Evolutionary conservation across 2,329 filamentous ascomycete species (phyloP).

Genomic region (Curvularia spicifera): DNA sequence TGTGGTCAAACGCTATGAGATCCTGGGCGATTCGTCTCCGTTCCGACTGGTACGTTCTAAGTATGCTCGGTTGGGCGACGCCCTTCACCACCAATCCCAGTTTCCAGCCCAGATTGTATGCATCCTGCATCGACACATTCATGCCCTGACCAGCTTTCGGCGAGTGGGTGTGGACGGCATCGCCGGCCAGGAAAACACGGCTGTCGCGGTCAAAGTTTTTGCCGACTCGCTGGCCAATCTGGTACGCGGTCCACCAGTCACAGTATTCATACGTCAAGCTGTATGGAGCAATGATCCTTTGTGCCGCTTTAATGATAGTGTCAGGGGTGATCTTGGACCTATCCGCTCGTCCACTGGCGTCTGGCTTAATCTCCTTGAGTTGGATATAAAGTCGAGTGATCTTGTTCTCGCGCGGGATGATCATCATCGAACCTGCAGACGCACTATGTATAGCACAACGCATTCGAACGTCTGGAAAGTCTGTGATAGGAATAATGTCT

Average conservation of each 20-base stretch:
- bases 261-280: slow-evolving; percentile 68
- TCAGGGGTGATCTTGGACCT: slow-evolving; percentile 68
- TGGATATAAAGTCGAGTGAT: slow-evolving; percentile 71
- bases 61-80: slow-evolving; percentile 48
- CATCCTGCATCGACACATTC: slow-evolving; percentile 75
- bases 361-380: slow-evolving; percentile 58
- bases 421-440: slow-evolving; percentile 65
- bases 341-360: slow-evolving; percentile 58
- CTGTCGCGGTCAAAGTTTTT: slow-evolving; percentile 62
- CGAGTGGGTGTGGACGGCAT: slow-evolving; percentile 64
- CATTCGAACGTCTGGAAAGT: slow-evolving; percentile 67
- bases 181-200: slow-evolving; percentile 73
- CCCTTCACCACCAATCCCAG: slow-evolving; percentile 58
- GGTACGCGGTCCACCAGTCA: slow-evolving; percentile 72
- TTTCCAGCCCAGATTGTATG: slow-evolving; percentile 66
- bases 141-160: slow-evolving; percentile 74
- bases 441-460: slow-evolving; percentile 65
- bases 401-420: slow-evolving; percentile 68
- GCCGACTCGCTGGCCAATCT: slow-evolving; percentile 71
- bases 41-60: slow-evolving; percentile 61
- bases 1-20: slow-evolving; percentile 64
- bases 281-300: slow-evolving; percentile 71
- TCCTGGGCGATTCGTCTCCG: slow-evolving; percentile 67
- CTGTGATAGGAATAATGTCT: slow-evolving; percentile 60
- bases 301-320: slow-evolving; percentile 66